Evolutionary conservation across 257 asterid species (phyloP).

Genomic region (Ilex asprella): DNA sequence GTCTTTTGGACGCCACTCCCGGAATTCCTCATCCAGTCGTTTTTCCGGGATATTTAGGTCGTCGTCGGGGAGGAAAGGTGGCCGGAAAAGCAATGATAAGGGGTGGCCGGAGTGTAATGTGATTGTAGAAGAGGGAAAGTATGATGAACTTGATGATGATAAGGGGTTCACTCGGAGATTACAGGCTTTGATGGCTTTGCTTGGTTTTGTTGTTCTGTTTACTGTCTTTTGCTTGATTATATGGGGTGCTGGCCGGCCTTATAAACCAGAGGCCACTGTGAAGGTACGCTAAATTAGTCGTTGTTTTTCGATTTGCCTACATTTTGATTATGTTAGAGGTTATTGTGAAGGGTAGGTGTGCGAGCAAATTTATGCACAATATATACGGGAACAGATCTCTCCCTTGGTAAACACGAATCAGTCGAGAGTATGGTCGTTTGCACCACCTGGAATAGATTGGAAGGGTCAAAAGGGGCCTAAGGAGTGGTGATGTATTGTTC

Average conservation of each 20-base stretch:
- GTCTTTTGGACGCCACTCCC: constrained; percentile 83
- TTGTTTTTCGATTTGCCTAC: not conserved
- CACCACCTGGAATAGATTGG: too few relatives aligned
- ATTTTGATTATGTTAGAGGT: not conserved
- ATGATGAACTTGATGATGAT: constrained; percentile 63
- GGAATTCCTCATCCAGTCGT: constrained; percentile 82
- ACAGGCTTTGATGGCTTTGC: constrained; percentile 65
- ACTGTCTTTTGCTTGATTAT: constrained; percentile 79
- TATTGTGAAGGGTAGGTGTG: not conserved
- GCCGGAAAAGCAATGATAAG: constrained; percentile 74
- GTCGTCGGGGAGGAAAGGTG: constrained; percentile 68
- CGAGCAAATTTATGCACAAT: too few relatives aligned
- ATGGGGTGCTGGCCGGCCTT: constrained; percentile 91
- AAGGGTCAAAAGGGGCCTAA: too few relatives aligned
- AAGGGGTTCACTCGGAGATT: constrained; percentile 55
- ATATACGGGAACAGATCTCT: too few relatives aligned
- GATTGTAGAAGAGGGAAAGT: constrained; percentile 77
- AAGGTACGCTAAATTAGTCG: constrained; percentile 37
- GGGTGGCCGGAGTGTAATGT: constrained; percentile 98
- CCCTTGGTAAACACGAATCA: too few relatives aligned
- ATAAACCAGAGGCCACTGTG: constrained; percentile 49
- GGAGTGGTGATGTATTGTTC: too few relatives aligned
- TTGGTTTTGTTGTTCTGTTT: constrained; percentile 60
- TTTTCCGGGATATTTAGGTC: constrained; percentile 92
- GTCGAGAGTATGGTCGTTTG: too few relatives aligned